Conservation (phyloP, 1,139 yeast genomes). For the Hyphopichia buzzinii region DNA sequence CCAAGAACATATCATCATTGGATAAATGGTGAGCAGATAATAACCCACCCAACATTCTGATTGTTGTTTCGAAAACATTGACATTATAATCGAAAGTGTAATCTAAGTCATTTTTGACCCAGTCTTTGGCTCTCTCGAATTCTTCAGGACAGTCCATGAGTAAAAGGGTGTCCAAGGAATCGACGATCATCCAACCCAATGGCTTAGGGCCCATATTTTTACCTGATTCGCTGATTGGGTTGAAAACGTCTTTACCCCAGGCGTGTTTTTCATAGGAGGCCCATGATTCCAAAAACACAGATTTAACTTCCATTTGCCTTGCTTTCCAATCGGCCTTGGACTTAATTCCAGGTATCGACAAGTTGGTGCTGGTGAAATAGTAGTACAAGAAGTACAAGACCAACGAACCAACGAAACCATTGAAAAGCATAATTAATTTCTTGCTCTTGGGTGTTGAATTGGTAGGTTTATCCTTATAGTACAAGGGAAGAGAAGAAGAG, state of each 20-base stretch:
- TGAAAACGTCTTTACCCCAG: slow-evolving; percentile 61
- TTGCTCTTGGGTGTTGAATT: slow-evolving; percentile 8
- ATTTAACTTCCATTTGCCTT: slow-evolving; percentile 55
- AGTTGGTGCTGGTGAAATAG: slow-evolving; percentile 6
- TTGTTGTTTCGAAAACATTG: slow-evolving; percentile 89
- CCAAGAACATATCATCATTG: slow-evolving; percentile 66
- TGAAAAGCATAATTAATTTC: slow-evolving; percentile 37
- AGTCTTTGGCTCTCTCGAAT: slow-evolving; percentile 60
- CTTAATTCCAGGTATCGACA: background rate
- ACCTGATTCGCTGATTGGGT: slow-evolving; percentile 58
- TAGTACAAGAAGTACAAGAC: slow-evolving; percentile 38
- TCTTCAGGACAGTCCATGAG: slow-evolving; percentile 76
- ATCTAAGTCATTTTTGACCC: slow-evolving; percentile 62
- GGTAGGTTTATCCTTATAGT: slow-evolving; percentile 29
- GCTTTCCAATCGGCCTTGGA: slow-evolving; percentile 28
- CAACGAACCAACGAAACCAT: slow-evolving; percentile 39
- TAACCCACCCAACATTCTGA: slow-evolving; percentile 90
- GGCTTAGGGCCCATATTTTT: slow-evolving; percentile 81
- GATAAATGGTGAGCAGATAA: slow-evolving; percentile 78
- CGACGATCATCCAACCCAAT: slow-evolving; percentile 94
- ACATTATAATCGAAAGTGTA: slow-evolving; percentile 66
- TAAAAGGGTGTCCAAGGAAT: slow-evolving; percentile 79
- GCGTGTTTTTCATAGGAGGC: slow-evolving; percentile 70
- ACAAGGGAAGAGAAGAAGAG: slow-evolving; percentile 22
- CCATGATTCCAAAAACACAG: slow-evolving; percentile 78